Evolutionary conservation across 169 alveolate genomes (phyloP).

Genomic region (Cryptosporidium parvum): DNA sequence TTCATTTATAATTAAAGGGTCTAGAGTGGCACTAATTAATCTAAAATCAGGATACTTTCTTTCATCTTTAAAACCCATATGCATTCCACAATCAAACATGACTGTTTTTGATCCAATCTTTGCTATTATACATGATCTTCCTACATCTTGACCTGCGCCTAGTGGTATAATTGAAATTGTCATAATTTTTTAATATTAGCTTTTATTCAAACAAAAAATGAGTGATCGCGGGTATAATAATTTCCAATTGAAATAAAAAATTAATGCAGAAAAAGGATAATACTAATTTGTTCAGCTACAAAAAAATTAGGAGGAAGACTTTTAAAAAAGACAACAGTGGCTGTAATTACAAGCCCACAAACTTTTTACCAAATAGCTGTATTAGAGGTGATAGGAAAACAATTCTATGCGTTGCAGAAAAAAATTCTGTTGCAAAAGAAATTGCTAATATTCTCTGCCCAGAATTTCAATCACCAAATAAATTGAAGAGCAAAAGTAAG

Average conservation of each 20-base stretch:
- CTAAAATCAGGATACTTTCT: conserved; percentile 94
- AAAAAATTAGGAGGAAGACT: not conserved
- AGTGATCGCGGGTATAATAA: conserved; percentile 3
- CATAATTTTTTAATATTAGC: not conserved
- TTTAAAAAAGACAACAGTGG: not conserved
- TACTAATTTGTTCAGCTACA: not conserved
- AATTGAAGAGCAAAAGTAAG: conserved; percentile 74
- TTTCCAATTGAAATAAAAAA: not conserved
- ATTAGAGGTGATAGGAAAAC: conserved; percentile 6
- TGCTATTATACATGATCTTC: conserved; percentile 95
- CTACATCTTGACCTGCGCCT: conserved; percentile 99
- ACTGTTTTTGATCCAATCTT: conserved; percentile 92
- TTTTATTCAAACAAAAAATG: too few relatives aligned
- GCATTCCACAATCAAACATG: conserved; percentile 98
- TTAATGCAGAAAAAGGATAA: conserved; percentile 3
- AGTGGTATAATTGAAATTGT: conserved; percentile 79
- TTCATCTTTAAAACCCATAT: conserved; percentile 94
- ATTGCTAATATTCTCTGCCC: conserved; percentile 79
- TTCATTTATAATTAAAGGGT: conserved; percentile 47
- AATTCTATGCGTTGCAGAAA: conserved; percentile 85
- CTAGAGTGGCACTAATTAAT: conserved; percentile 70
- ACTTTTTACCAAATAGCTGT: not conserved
- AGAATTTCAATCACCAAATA: conserved; percentile 6
- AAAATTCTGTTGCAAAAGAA: conserved; percentile 86
- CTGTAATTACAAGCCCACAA: not conserved